These are phyloP conservation scores for Helminthosporium solani DNA, from an alignment of 2,329 filamentous ascomycete genomes.

Conservation along the genomic window DNA sequence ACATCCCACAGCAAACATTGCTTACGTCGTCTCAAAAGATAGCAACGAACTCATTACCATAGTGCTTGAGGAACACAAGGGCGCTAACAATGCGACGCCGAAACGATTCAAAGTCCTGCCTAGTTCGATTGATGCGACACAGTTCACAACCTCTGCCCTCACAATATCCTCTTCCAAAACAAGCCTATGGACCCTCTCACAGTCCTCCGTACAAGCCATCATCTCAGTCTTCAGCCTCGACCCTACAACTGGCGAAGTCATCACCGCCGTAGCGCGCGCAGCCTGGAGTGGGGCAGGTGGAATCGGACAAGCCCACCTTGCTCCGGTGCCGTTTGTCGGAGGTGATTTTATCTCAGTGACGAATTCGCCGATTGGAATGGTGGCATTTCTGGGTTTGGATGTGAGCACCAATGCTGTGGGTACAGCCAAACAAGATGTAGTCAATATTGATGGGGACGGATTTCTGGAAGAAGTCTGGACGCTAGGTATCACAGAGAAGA, in stretches of 20 bases:
- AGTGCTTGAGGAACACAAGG: slow-evolving; percentile 5
- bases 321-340: slow-evolving; percentile 16
- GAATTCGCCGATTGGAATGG: slow-evolving; percentile 19
- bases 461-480: slow-evolving; percentile 9
- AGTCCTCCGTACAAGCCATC: slow-evolving; percentile 14
- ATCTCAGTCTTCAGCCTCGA: slow-evolving; percentile 21
- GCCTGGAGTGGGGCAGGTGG: slow-evolving; percentile 16
- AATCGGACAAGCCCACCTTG: slow-evolving; percentile 10
- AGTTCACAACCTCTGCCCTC: slow-evolving; percentile 16
- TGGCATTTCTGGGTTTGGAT: slow-evolving; percentile 20
- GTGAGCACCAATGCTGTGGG: not conserved
- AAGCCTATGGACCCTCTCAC: slow-evolving; percentile 24
- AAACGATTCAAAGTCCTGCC: slow-evolving; percentile 17
- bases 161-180: slow-evolving; percentile 19
- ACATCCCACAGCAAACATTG: slow-evolving; percentile 16
- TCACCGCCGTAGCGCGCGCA: slow-evolving; percentile 15
- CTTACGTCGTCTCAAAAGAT: slow-evolving; percentile 22
- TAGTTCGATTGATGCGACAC: slow-evolving; percentile 10
- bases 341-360: slow-evolving; percentile 20
- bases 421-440: not conserved
- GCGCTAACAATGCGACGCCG: slow-evolving; percentile 1
- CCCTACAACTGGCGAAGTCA: slow-evolving; percentile 19
- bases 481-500: slow-evolving; percentile 1
- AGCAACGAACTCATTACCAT: slow-evolving; percentile 23
- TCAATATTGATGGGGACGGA: slow-evolving; percentile 2